These are phyloP conservation scores for Mytilinidion resinicola DNA, from an alignment of 495 filamentous ascomycete species.

Conservation along the genomic window DNA sequence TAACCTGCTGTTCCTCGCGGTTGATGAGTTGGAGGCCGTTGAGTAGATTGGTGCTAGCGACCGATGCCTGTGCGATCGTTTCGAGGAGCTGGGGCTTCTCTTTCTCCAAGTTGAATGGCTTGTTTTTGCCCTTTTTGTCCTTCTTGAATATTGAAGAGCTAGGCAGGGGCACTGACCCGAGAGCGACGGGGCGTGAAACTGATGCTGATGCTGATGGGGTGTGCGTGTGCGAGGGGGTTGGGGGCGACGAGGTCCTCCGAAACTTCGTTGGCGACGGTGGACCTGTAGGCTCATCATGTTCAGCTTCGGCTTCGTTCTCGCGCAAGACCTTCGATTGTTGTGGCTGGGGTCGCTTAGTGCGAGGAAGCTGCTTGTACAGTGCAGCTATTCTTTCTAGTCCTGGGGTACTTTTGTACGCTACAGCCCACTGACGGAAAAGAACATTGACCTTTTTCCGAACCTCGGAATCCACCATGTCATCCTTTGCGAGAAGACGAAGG, in stretches of 20 bases:
- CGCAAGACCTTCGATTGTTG: conserved; percentile 74
- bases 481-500: conserved; percentile 78
- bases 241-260: conserved; percentile 10
- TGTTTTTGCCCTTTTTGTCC: conserved; percentile 46
- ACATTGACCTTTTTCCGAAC: conserved; percentile 81
- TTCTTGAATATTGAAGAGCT: conserved; percentile 39
- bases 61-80: conserved; percentile 74
- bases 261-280: not conserved
- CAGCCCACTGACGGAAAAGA: conserved; percentile 83
- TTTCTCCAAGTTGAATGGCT: conserved; percentile 73
- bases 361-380: conserved; percentile 74
- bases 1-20: conserved; percentile 79
- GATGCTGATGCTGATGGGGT: conserved; percentile 22
- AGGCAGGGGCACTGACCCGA: conserved; percentile 17
- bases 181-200: conserved; percentile 16
- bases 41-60: conserved; percentile 82
- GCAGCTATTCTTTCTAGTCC: conserved; percentile 73
- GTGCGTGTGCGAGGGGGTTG: not conserved
- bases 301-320: conserved; percentile 61
- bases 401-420: conserved; percentile 69
- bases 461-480: conserved; percentile 73
- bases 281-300: conserved; percentile 44
- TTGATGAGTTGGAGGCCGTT: conserved; percentile 90
- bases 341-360: conserved; percentile 55
- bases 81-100: conserved; percentile 81